Evolutionary conservation across 495 filamentous ascomycete species (phyloP).

Genomic region (Aspergillus diversus): DNA sequence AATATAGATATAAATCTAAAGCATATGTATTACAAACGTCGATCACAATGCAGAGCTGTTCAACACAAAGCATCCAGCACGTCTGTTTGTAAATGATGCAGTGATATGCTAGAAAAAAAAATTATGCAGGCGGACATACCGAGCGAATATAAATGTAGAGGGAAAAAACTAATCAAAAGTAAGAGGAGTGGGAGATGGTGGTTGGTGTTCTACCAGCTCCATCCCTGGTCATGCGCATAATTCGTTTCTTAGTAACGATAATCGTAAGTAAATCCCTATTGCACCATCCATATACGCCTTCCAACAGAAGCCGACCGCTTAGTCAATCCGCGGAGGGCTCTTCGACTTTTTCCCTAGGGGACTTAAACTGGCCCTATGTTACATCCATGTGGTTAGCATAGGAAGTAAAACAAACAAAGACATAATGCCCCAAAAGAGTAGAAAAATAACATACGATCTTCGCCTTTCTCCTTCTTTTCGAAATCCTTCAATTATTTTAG

Average conservation of each 20-base stretch:
- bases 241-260: conserved; percentile 13
- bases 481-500: conserved; percentile 79
- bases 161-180: not conserved
- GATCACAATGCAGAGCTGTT: too few species aligned
- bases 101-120: not conserved
- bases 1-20: not conserved
- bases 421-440: not conserved
- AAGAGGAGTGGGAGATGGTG: not conserved
- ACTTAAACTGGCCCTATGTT: conserved; percentile 26
- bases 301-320: not conserved
- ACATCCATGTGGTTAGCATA: not conserved
- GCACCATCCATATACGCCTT: too few species aligned
- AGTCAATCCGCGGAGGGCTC: conserved; percentile 52
- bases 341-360: conserved; percentile 44
- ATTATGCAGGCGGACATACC: too few species aligned
- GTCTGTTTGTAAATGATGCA: too few species aligned
- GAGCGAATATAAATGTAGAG: not conserved
- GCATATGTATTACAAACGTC: too few species aligned
- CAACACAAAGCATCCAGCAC: too few species aligned
- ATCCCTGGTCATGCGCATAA: not conserved
- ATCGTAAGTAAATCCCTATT: not conserved
- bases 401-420: conserved; percentile 15
- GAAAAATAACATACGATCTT: conserved; percentile 64
- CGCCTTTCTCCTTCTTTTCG: conserved; percentile 81
- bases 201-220: not conserved